Conservation (phyloP, 768 basidiomycete genomes). For the Amanita pallidorosea region DNA sequence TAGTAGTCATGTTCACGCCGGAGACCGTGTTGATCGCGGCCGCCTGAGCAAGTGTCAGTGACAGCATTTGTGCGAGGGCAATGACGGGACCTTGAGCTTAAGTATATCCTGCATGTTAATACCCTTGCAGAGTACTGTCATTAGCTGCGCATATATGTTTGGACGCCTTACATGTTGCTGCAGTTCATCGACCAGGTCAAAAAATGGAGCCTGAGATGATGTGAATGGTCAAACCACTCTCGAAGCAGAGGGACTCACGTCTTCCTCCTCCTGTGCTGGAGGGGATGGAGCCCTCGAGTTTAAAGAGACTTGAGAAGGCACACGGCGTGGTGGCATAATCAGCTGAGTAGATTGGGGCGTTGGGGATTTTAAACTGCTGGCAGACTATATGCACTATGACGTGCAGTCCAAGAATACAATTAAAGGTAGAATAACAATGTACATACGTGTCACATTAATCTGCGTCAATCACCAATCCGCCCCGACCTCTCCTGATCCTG, state of each 20-base stretch:
- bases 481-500: slow-evolving; percentile 60
- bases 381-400: slow-evolving; percentile 3
- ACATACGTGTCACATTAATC: slow-evolving; percentile 24
- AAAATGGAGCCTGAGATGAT: slow-evolving; percentile 39
- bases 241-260: slow-evolving; percentile 15
- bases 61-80: slow-evolving; percentile 4
- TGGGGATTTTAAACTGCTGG: background rate
- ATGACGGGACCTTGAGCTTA: slow-evolving; percentile 66
- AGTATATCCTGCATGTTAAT: slow-evolving; percentile 93
- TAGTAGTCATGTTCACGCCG: slow-evolving; percentile 85
- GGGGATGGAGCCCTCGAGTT: slow-evolving; percentile 42
- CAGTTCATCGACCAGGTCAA: slow-evolving; percentile 76
- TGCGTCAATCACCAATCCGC: slow-evolving; percentile 57
- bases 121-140: slow-evolving; percentile 39
- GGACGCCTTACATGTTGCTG: slow-evolving; percentile 56
- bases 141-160: slow-evolving; percentile 9
- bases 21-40: slow-evolving; percentile 79
- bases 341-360: background rate
- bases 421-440: background rate
- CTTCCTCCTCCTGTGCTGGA: slow-evolving; percentile 26
- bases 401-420: background rate
- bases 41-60: slow-evolving; percentile 29
- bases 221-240: background rate
- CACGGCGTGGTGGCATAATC: slow-evolving; percentile 41
- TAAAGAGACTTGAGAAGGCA: slow-evolving; percentile 34